Percentiles rank a stretch among this genome's conserved stretches.
Evolutionary conservation across 768 basidiomycete genomes (phyloP).

Genomic region (Phylloporus arenicola): DNA sequence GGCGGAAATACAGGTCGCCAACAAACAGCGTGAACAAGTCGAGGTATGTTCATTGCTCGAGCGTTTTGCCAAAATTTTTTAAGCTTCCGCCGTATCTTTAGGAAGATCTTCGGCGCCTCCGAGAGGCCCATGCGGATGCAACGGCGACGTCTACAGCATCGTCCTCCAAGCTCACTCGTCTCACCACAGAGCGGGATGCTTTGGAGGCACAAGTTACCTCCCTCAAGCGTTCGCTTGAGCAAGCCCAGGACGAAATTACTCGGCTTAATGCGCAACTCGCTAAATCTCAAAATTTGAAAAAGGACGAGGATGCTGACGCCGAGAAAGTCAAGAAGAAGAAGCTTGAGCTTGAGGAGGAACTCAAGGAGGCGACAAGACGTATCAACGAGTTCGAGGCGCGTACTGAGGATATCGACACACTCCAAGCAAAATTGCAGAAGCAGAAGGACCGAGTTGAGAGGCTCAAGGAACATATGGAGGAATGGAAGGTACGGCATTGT

Average conservation of each 20-base stretch:
- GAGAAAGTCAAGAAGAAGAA: conserved; percentile 51
- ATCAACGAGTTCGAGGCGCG: conserved; percentile 28
- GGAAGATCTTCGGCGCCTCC: conserved; percentile 40
- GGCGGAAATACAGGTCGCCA: conserved; percentile 34
- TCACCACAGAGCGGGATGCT: conserved; percentile 53
- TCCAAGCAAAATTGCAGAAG: conserved; percentile 39
- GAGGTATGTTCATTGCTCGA: conserved; percentile 35
- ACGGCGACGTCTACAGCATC: conserved; percentile 42
- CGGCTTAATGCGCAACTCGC: conserved; percentile 60
- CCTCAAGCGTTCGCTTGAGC: conserved; percentile 51
- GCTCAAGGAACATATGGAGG: conserved; percentile 35
- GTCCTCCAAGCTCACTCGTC: conserved; percentile 51
- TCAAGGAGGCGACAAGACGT: conserved; percentile 40
- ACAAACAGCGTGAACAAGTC: conserved; percentile 40
- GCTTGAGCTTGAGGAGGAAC: conserved; percentile 50
- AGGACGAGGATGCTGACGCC: conserved; percentile 53
- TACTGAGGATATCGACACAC: conserved; percentile 21
- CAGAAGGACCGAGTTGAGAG: conserved; percentile 39
- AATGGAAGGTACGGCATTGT: conserved; percentile 42
- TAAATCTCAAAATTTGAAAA: conserved; percentile 66
- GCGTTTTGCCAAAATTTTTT: not conserved
- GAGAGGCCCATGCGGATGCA: conserved; percentile 46
- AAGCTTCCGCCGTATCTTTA: conserved; percentile 9
- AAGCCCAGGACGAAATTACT: conserved; percentile 49
- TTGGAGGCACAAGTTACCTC: conserved; percentile 48